A percentile compares a stretch with the other conserved stretches of the same genome.
Conservation (phyloP, 2,329 filamentous ascomycete genomes). For the Bipolaris gigantea region DNA sequence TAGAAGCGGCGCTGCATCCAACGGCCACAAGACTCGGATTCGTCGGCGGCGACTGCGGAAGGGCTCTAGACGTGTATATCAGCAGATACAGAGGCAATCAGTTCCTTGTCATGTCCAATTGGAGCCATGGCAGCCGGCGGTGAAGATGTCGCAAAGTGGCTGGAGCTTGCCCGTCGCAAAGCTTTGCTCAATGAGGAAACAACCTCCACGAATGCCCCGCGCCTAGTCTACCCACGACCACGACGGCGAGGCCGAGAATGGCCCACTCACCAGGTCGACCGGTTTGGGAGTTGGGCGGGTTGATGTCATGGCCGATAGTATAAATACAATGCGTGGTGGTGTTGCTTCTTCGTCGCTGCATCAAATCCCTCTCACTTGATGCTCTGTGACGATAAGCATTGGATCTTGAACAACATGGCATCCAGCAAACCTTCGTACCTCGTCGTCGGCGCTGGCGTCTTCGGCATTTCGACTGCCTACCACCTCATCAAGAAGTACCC, state of each 20-base stretch:
- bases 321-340: slow-evolving; percentile 16
- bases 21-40: slow-evolving; percentile 8
- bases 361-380: slow-evolving; percentile 13
- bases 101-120: slow-evolving; percentile 24
- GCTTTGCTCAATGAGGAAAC: slow-evolving; percentile 34
- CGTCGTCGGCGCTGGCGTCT: slow-evolving; percentile 44
- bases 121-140: slow-evolving; percentile 29
- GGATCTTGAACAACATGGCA: slow-evolving; percentile 29
- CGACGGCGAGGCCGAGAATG: slow-evolving; percentile 25
- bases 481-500: slow-evolving; percentile 48
- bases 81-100: slow-evolving; percentile 18
- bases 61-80: slow-evolving; percentile 10
- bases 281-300: slow-evolving; percentile 9
- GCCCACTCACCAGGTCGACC: slow-evolving; percentile 18
- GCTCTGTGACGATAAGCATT: slow-evolving; percentile 19
- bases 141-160: slow-evolving; percentile 21
- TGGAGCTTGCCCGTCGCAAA: slow-evolving; percentile 26
- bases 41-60: slow-evolving; percentile 11
- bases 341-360: slow-evolving; percentile 11
- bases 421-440: slow-evolving; percentile 36
- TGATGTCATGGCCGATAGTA: slow-evolving; percentile 16
- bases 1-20: slow-evolving; percentile 9
- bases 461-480: slow-evolving; percentile 45
- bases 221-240: slow-evolving; percentile 22
- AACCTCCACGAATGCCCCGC: slow-evolving; percentile 33